These are phyloP conservation scores for Lanzia echinophila DNA, from an alignment of 2,329 filamentous ascomycete genomes.

Conservation along the genomic window DNA sequence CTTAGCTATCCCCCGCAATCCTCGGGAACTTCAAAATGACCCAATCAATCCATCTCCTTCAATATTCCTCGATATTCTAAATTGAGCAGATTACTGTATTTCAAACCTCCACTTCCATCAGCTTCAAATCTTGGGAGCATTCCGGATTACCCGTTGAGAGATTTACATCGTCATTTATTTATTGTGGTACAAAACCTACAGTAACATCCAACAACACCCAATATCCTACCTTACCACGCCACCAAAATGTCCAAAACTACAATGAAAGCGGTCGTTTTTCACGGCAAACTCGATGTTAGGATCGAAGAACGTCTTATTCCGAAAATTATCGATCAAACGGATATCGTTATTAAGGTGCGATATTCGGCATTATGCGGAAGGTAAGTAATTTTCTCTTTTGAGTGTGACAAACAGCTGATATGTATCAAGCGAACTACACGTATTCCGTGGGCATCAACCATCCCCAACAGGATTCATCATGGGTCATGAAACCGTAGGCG, in stretches of 20 bases:
- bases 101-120: neutral
- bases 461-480: constrained; percentile 56
- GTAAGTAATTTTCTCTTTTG: constrained; percentile 41
- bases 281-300: constrained; percentile 41
- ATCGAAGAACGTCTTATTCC: constrained; percentile 77
- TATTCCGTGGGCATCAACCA: constrained; percentile 73
- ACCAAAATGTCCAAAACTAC: constrained; percentile 34
- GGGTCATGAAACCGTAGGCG: constrained; percentile 82
- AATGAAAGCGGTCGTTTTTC: constrained; percentile 88
- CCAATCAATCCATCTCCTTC: neutral
- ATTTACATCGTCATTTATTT: neutral
- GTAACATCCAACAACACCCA: neutral
- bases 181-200: neutral
- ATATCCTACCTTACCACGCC: too few relatives aligned
- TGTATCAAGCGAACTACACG: constrained; percentile 63
- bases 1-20: neutral
- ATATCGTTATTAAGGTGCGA: constrained; percentile 77
- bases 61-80: neutral
- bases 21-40: neutral
- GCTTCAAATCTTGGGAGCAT: too few relatives aligned
- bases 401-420: neutral
- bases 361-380: constrained; percentile 84
- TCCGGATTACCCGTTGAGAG: neutral
- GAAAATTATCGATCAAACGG: constrained; percentile 60
- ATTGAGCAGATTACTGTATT: neutral